Evolutionary conservation across 495 filamentous ascomycete genomes (phyloP).

Genomic region (Lasiosphaeria ovina): DNA sequence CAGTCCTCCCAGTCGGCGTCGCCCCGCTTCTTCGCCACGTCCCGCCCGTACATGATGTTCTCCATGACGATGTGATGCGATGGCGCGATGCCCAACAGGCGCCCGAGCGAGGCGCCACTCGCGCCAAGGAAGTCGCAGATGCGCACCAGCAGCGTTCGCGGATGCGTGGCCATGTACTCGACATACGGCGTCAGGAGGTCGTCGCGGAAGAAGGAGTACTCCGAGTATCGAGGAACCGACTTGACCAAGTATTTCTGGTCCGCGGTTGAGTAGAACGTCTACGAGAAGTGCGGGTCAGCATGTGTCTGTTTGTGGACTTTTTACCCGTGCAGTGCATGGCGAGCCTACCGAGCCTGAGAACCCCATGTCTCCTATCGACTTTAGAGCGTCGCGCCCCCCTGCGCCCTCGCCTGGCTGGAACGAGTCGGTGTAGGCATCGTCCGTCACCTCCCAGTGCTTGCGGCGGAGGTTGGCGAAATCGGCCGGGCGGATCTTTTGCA

Average conservation of each 20-base stretch:
- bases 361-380: conserved; percentile 35
- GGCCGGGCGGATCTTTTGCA: conserved; percentile 37
- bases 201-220: conserved; percentile 64
- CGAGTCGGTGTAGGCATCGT: conserved; percentile 27
- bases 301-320: background rate
- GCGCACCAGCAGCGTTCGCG: conserved; percentile 59
- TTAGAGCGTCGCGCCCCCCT: conserved; percentile 23
- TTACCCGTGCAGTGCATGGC: background rate
- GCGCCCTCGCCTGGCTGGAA: conserved; percentile 21
- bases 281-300: background rate
- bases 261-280: conserved; percentile 65
- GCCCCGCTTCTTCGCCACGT: conserved; percentile 36
- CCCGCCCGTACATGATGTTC: conserved; percentile 60
- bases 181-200: conserved; percentile 61
- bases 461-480: conserved; percentile 36
- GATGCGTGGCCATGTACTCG: conserved; percentile 56
- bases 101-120: conserved; percentile 52
- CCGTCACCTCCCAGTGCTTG: conserved; percentile 28
- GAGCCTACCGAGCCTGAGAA: conserved; percentile 34
- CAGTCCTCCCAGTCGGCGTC: conserved; percentile 61
- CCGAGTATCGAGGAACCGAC: conserved; percentile 62
- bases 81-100: conserved; percentile 52
- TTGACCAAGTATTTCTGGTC: conserved; percentile 64
- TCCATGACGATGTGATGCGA: conserved; percentile 73
- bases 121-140: conserved; percentile 65